Evolutionary conservation across 331 rosid species (phyloP).

Genomic region (Malus hybrid): DNA sequence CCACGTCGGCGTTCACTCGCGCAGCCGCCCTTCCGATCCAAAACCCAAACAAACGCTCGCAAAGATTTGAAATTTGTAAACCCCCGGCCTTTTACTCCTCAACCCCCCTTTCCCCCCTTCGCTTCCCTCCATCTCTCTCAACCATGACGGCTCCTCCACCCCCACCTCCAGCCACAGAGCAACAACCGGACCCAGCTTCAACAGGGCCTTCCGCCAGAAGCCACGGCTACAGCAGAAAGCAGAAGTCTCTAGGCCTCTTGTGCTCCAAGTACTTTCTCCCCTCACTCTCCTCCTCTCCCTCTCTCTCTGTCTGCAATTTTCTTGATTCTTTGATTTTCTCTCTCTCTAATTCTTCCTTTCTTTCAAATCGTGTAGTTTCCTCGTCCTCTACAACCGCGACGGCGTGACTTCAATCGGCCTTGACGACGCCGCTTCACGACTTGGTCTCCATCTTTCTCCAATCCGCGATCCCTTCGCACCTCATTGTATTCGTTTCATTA

Average conservation of each 20-base stretch:
- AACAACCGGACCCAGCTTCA: background rate
- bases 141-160: slow-evolving; percentile 21
- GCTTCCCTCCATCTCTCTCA: too few species aligned
- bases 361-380: slow-evolving; percentile 33
- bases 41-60: background rate
- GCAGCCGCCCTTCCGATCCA: background rate
- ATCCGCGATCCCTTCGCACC: background rate
- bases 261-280: slow-evolving; percentile 64
- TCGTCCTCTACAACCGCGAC: slow-evolving; percentile 70
- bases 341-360: background rate
- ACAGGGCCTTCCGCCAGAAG: slow-evolving; percentile 29
- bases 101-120: background rate
- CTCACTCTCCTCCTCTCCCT: background rate
- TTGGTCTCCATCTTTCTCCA: slow-evolving; percentile 35
- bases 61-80: slow-evolving; percentile 23
- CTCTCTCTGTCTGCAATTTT: background rate
- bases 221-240: slow-evolving; percentile 66
- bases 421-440: slow-evolving; percentile 73
- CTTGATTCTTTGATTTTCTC: background rate
- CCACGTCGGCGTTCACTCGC: background rate
- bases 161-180: background rate
- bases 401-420: slow-evolving; percentile 56
- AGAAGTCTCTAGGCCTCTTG: slow-evolving; percentile 81
- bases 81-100: slow-evolving; percentile 26
- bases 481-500: background rate